Evolutionary conservation across 2,329 filamentous ascomycete genomes (phyloP).

Genomic region (Cladophialophora immunda): DNA sequence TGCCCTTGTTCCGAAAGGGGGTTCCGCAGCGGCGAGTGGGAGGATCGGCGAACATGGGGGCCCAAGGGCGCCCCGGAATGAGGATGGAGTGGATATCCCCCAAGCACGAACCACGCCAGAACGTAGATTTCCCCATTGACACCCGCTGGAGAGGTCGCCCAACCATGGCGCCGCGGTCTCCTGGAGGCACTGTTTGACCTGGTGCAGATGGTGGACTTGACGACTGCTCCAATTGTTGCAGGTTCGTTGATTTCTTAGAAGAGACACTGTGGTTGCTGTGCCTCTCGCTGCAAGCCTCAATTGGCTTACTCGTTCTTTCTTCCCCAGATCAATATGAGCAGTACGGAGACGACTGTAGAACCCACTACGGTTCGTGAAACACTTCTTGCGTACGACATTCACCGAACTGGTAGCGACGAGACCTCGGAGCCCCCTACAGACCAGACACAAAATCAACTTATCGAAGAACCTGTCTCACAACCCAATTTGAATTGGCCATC

Average conservation of each 20-base stretch:
- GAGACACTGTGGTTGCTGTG: too few species aligned
- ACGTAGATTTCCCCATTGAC: too few species aligned
- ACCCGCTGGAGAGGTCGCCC: too few species aligned
- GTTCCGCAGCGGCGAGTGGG: slow-evolving; percentile 4
- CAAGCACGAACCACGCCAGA: neutral
- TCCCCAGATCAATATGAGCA: slow-evolving; percentile 26
- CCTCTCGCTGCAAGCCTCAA: too few species aligned
- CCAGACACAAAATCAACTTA: neutral
- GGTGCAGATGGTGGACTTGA: too few species aligned
- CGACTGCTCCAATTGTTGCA: too few species aligned
- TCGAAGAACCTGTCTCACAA: too few species aligned
- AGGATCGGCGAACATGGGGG: neutral
- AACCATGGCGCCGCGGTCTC: too few species aligned
- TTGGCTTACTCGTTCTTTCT: neutral
- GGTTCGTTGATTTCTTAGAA: too few species aligned
- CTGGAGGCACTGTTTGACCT: too few species aligned
- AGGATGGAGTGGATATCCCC: neutral
- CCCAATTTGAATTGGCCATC: slow-evolving; percentile 56
- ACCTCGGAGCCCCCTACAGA: neutral
- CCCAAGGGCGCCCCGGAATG: neutral
- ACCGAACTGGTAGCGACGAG: slow-evolving; percentile 29
- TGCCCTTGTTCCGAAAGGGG: slow-evolving; percentile 4
- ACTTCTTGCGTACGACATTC: slow-evolving; percentile 29
- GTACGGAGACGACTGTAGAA: slow-evolving; percentile 20
- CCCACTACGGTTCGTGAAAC: slow-evolving; percentile 25